Evolutionary conservation across 2,329 filamentous ascomycete species (phyloP).

Genomic region (Fusarium continuum): DNA sequence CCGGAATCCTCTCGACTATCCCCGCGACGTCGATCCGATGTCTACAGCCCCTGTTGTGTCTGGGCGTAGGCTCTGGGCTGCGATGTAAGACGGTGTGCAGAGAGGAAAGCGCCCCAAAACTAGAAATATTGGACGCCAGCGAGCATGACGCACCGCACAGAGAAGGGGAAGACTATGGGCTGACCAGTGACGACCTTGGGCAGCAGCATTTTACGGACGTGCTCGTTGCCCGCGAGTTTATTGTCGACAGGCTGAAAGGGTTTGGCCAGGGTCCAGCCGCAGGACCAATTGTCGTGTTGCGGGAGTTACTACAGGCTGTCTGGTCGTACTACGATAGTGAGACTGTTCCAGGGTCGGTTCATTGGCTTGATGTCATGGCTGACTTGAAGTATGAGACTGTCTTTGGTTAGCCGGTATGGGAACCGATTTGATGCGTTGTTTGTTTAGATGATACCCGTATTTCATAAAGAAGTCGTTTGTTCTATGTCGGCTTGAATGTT

Average conservation of each 20-base stretch:
- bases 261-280: conserved; percentile 5
- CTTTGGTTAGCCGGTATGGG: conserved; percentile 17
- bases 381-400: conserved; percentile 32
- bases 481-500: too few species aligned
- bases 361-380: conserved; percentile 27
- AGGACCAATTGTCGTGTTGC: conserved; percentile 20
- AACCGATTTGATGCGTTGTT: not conserved
- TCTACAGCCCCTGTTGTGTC: conserved; percentile 13
- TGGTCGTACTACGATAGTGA: conserved; percentile 29
- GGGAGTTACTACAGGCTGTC: conserved; percentile 24
- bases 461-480: not conserved
- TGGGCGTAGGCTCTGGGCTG: conserved; percentile 19
- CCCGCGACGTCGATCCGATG: conserved; percentile 22
- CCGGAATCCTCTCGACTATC: conserved; percentile 5
- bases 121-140: conserved; percentile 1
- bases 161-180: not conserved
- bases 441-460: not conserved
- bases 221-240: conserved; percentile 14
- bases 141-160: not conserved
- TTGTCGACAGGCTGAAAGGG: conserved; percentile 9
- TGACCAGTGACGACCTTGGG: not conserved
- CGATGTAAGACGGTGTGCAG: conserved; percentile 10
- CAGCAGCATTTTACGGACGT: conserved; percentile 6
- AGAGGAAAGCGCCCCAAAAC: not conserved
- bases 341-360: conserved; percentile 12